Evolutionary conservation across 805 yeast species (phyloP), one percentile per base, ranked within the genome.

Genomic region (Saccharomycopsis oosterbeekiorum): DNA sequence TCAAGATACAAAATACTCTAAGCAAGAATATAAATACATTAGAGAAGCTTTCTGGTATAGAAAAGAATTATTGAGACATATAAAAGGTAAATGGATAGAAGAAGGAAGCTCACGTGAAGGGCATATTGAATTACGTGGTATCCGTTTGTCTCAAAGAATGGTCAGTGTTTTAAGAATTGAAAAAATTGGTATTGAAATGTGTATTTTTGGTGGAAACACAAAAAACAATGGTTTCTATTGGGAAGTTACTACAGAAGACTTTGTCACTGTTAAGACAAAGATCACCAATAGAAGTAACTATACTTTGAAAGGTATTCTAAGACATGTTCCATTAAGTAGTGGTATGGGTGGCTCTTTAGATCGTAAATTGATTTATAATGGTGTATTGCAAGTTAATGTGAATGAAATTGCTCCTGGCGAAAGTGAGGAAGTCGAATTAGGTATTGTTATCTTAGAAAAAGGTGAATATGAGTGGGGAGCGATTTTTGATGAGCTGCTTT

Each of bases 391-490:
- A 67, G 77, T 75, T 34, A 80, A 81, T 26, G 69, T 84, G 5
- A 66, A 71, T 0, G 69, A 73, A 1, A 66, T 85, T 0, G 67
- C 67, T 1, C 78, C 86, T 0, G 80, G 81, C 0, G 78, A 73
- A 29, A 67, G 75, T 0, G 59, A 74, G 2, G 74, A 70, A 1
- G 73, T 83, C 37, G 76, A 76, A 26, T 69, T 87, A 47, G 83
- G 89, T 8, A 80, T 85, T 57, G 78, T 85, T 19, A 80, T 89
- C 4, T 73, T 92, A 43, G 92, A 88, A 60, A 78, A 78, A 55
- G 98, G 97, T 1, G 85, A 82, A 56, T 91, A 85, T 69, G 94
- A 89, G 70, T 85, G 96, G 86, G 89, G 92, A 0, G 80, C 81
- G 0, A 71, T 83, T 14, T 75, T 84, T 65, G 88, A 84, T 60